A percentile compares a stretch with the other conserved stretches of the same genome.
Evolutionary conservation across 1,284 basidiomycete species (phyloP).

Genomic region (Psilocybe mexicana): DNA sequence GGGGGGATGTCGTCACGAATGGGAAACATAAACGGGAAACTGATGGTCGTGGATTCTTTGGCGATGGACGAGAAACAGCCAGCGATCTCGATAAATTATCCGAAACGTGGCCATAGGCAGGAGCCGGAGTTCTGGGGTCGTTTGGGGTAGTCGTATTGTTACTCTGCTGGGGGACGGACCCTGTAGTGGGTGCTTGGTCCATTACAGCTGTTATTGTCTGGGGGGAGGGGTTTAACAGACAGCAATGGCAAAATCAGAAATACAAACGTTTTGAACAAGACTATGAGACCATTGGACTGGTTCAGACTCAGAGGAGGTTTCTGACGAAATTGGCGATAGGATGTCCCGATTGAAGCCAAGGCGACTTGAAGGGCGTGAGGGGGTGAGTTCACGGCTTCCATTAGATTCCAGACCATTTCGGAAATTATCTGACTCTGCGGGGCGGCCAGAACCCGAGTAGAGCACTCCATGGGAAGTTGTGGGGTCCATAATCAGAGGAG

Average conservation of each 20-base stretch:
- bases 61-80: conserved; percentile 17
- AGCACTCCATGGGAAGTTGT: conserved; percentile 15
- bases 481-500: conserved; percentile 20
- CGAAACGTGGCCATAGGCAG: neutral
- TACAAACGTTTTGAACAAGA: conserved; percentile 25
- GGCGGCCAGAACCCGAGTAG: conserved; percentile 18
- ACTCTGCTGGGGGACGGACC: neutral
- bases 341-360: conserved; percentile 32
- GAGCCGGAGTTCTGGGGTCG: conserved; percentile 12
- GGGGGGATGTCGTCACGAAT: conserved; percentile 26
- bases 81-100: conserved; percentile 11
- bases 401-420: conserved; percentile 11
- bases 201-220: conserved; percentile 3
- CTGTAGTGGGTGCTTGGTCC: neutral
- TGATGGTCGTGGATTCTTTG: conserved; percentile 14
- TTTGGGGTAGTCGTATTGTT: neutral
- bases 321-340: conserved; percentile 15
- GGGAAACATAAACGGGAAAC: conserved; percentile 32
- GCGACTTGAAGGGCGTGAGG: conserved; percentile 37
- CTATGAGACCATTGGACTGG: conserved; percentile 23
- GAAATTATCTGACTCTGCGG: conserved; percentile 17
- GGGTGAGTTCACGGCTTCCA: conserved; percentile 21
- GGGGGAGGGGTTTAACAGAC: conserved; percentile 13
- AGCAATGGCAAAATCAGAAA: conserved; percentile 15
- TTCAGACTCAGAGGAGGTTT: conserved; percentile 15